Evolutionary conservation across 345 rosid species (phyloP).

Genomic region (Salix brachista): DNA sequence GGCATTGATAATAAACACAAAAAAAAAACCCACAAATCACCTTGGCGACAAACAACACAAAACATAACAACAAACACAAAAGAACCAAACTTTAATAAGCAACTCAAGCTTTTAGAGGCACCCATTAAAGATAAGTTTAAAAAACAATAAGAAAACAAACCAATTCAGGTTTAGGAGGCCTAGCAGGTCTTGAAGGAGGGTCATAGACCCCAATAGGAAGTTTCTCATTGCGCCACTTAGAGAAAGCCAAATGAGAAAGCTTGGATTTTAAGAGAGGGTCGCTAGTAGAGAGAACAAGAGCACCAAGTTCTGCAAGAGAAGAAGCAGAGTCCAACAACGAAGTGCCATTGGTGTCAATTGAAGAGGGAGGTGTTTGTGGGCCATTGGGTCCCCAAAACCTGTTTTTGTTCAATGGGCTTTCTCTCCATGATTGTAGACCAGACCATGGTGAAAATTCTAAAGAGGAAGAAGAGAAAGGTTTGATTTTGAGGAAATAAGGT

Average conservation of each 20-base stretch:
- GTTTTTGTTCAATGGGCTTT: constrained; percentile 52
- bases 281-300: constrained; percentile 67
- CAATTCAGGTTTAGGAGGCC: constrained; percentile 65
- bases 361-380: constrained; percentile 28
- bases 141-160: constrained; percentile 30
- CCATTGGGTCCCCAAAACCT: constrained; percentile 80
- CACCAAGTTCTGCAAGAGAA: constrained; percentile 82
- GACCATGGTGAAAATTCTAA: constrained; percentile 45
- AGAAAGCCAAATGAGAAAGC: constrained; percentile 75
- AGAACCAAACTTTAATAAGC: neutral
- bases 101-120: neutral
- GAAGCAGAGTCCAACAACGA: constrained; percentile 43
- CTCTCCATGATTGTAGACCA: constrained; percentile 68
- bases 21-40: neutral
- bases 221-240: constrained; percentile 53
- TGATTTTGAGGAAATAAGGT: constrained; percentile 5
- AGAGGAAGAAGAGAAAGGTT: constrained; percentile 28
- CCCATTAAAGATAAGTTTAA: neutral
- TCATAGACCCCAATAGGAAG: constrained; percentile 54
- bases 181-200: constrained; percentile 71
- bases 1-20: neutral
- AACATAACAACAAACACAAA: neutral
- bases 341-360: neutral
- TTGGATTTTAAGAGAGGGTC: constrained; percentile 65
- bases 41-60: neutral